Evolutionary conservation across 345 rosid species (phyloP).

Genomic region (Hirschfeldia incana): DNA sequence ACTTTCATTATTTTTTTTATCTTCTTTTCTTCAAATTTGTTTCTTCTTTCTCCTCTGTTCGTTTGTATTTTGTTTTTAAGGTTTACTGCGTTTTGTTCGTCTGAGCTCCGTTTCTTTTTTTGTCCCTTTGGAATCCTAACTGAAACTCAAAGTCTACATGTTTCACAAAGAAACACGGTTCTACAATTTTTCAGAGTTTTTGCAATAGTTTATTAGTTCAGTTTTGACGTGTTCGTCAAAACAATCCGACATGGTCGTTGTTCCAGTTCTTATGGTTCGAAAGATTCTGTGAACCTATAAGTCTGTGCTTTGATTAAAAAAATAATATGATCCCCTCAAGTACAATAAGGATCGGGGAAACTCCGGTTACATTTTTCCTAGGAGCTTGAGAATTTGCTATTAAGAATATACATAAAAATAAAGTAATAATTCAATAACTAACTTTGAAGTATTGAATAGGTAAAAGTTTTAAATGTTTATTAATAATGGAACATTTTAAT

Average conservation of each 20-base stretch:
- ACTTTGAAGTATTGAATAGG: too few species aligned
- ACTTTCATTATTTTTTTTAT: background rate
- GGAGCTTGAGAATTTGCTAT: too few species aligned
- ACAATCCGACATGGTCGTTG: background rate
- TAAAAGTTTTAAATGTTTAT: too few species aligned
- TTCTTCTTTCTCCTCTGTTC: background rate
- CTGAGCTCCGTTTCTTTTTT: background rate
- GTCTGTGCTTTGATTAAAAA: background rate
- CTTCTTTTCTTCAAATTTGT: background rate
- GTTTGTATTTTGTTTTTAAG: background rate
- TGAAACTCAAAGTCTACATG: background rate
- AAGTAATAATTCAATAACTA: too few species aligned
- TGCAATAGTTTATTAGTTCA: background rate
- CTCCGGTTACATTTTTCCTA: too few species aligned
- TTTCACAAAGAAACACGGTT: background rate
- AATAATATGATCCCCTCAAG: background rate
- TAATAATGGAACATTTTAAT: too few species aligned
- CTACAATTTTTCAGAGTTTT: background rate
- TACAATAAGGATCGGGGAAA: too few species aligned
- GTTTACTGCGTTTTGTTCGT: background rate
- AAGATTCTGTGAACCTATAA: background rate
- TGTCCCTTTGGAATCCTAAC: background rate
- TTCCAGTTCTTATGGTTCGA: background rate
- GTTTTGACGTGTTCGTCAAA: background rate
- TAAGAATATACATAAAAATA: too few species aligned